Evolutionary conservation across 2,329 filamentous ascomycete species (phyloP).

Genomic region (Cladosporium sp.): DNA sequence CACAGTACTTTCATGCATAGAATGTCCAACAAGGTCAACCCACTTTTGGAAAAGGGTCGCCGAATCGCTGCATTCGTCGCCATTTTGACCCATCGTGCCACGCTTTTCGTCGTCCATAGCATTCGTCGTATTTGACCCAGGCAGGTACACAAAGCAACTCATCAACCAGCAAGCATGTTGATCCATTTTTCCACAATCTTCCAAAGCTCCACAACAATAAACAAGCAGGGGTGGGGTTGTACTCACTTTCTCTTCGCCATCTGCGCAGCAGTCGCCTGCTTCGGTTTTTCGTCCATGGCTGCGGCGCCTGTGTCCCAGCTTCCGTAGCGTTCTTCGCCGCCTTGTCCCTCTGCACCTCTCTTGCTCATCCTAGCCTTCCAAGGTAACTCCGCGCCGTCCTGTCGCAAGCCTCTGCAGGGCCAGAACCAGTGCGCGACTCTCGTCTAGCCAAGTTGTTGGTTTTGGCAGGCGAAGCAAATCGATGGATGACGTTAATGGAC

Average conservation of each 20-base stretch:
- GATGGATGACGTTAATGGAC: background rate
- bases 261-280: constrained; percentile 32
- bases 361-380: constrained; percentile 26
- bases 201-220: constrained; percentile 7
- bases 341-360: constrained; percentile 24
- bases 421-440: background rate
- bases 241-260: constrained; percentile 34
- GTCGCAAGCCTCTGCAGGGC: background rate
- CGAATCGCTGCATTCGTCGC: no score
- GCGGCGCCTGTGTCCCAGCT: constrained; percentile 12
- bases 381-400: background rate
- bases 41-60: no score
- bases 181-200: background rate
- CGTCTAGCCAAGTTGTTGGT: background rate
- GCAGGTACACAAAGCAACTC: no score
- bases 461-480: background rate
- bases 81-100: no score
- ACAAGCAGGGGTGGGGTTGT: background rate
- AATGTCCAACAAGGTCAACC: no score
- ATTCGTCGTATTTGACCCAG: no score
- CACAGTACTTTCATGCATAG: no score
- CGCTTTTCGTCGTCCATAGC: no score
- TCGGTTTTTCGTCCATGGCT: constrained; percentile 24
- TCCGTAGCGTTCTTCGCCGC: constrained; percentile 28
- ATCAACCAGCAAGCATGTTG: no score